A percentile compares a stretch with the other conserved stretches of the same genome.
These are phyloP conservation scores for Davidsoniella virescens DNA, from an alignment of 2,329 filamentous ascomycete genomes.

Conservation along the genomic window DNA sequence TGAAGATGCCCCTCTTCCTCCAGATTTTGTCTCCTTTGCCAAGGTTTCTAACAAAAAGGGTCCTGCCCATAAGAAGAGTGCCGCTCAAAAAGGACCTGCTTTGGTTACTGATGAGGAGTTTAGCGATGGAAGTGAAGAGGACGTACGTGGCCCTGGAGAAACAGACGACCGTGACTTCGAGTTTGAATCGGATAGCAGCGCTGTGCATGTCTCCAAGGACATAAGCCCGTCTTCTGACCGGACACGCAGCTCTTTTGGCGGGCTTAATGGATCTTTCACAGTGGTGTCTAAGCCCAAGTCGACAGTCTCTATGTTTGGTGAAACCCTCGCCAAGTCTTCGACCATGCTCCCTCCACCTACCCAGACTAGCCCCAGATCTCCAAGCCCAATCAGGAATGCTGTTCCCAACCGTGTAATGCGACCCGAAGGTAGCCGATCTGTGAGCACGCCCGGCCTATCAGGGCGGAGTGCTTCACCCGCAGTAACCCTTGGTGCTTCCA, in stretches of 20 bases:
- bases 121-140: conserved; percentile 26
- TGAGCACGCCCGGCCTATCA: conserved; percentile 34
- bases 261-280: conserved; percentile 29
- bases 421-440: conserved; percentile 35
- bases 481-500: conserved; percentile 20
- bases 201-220: conserved; percentile 48
- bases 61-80: conserved; percentile 7
- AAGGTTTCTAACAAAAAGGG: conserved; percentile 13
- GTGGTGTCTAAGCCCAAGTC: conserved; percentile 21
- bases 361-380: conserved; percentile 48
- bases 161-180: conserved; percentile 31
- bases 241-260: conserved; percentile 39
- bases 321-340: neutral
- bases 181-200: conserved; percentile 37
- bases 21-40: conserved; percentile 25
- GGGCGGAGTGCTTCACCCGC: conserved; percentile 36
- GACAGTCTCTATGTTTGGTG: conserved; percentile 2
- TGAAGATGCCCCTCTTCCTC: conserved; percentile 26
- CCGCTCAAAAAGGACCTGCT: neutral
- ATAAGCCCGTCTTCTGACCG: conserved; percentile 29
- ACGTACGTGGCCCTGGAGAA: conserved; percentile 26
- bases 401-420: conserved; percentile 33
- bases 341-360: conserved; percentile 30
- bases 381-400: conserved; percentile 50
- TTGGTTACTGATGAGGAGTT: conserved; percentile 19